phyloP scores from a whole-genome alignment of 768 basidiomycete genomes.

The Trametes meyenii region DNA sequence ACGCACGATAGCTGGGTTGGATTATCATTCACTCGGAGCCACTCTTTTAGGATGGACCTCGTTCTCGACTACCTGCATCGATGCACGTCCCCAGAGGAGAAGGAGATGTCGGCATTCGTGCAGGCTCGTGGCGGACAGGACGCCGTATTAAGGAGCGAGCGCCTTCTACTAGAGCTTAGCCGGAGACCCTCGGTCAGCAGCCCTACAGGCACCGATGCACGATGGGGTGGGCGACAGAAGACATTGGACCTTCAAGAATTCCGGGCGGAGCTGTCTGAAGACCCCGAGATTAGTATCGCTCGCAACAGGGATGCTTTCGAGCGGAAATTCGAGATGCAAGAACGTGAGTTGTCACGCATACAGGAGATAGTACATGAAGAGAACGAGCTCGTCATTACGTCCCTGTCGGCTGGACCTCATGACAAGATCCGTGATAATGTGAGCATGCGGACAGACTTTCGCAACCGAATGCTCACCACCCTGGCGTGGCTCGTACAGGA shows the following conservation, averaged over 20 bases:
- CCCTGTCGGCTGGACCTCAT: conserved; percentile 46
- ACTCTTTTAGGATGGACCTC: conserved; percentile 7
- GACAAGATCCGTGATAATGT: conserved; percentile 46
- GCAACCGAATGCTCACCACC: neutral
- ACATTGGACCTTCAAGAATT: conserved; percentile 12
- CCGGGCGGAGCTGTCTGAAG: conserved; percentile 8
- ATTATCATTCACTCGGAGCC: conserved; percentile 31
- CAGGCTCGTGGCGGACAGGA: neutral
- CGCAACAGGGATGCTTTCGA: conserved; percentile 49
- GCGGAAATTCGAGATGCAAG: conserved; percentile 50
- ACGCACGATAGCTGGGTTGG: neutral
- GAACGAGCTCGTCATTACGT: conserved; percentile 42
- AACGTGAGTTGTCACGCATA: conserved; percentile 39
- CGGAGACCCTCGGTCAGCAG: neutral
- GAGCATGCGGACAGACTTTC: conserved; percentile 9
- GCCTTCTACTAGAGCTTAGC: conserved; percentile 1
- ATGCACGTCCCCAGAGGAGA: conserved; percentile 7
- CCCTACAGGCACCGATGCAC: neutral
- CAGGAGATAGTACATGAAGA: conserved; percentile 36
- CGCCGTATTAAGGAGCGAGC: neutral
- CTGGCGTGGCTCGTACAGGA: conserved; percentile 38
- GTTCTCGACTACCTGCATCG: neutral
- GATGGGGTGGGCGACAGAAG: neutral
- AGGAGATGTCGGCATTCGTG: conserved; percentile 5
- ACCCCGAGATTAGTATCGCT: conserved; percentile 35